Evolutionary conservation across 345 rosid genomes (phyloP), one percentile per base, ranked within the genome.

Genomic region (Citrus australasica): DNA sequence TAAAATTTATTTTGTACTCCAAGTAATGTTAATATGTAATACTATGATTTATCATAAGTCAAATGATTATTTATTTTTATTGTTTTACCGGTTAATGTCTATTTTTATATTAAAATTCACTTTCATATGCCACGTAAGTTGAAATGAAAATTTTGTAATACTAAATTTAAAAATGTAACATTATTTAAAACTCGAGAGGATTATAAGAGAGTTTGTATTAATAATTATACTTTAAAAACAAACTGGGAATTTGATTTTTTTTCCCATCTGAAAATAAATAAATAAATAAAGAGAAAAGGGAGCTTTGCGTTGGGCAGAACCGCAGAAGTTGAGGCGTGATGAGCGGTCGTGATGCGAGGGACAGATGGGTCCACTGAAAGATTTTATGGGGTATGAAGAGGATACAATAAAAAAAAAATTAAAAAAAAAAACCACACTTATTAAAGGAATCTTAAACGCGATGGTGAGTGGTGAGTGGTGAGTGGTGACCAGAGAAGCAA

Each of bases 311-410:
- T 35, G 24, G 65, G 66, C 73, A 30, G 33, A 32, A 32, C 5
- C 33, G 33, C 33, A 32, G 61, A 73, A 74, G 77, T n/a, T 5
- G 70, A 59, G 78, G 85, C 86, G 87, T 72, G 82, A 86, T 76
- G 32, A 56, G 79, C 80, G 84, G 86, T 73, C 76, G 72, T 61
- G 85, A 83, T 87, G 58, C 10, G 60, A 55, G 74, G 71, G 61
- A 67, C 37, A 72, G 7, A 7, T 32, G 73, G 84, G 72, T 42
- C 83, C 40, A 51, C 16, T 2, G 1, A 2, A 71, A 30, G 83
- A 76, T 80, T 64, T 69, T 9, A 79, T 67, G 85, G 84, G 84
- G 79, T 17, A 66, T 38, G 67, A 69, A 53, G 37, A 0, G 77
- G 73, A 83, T 74, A 24, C 46, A 66, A 51, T 14, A 17, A 53